Base-by-base conservation (phyloP, 2,329 filamentous ascomycete genomes). In the Neobulgaria alba region DNA sequence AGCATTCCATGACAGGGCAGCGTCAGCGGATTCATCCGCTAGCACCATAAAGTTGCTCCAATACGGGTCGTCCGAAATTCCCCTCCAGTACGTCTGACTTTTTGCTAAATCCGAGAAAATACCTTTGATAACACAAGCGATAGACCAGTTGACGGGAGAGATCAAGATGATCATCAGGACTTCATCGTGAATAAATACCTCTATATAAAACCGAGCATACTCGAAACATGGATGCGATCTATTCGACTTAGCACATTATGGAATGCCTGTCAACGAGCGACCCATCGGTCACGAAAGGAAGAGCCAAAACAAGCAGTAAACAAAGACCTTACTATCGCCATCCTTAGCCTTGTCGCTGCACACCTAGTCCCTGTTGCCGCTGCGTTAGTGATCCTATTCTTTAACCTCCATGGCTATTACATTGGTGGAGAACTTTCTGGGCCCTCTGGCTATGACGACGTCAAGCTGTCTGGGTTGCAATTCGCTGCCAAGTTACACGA, bases 401-500 rank as follows among this genome's bases (percentile, higher is more conserved):
- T 46, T 14, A 46, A 46, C 34, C 32, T 14, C 15, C 36, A 31
- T n/a, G 40, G 44, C 5, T 42, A 36, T 14, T 47, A 47, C 23
- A 45, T 47, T 10, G 41, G 45, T 19, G 26, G 10, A 7, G 45
- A 45, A 15, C 36, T 47, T 12, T 5, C 9, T 8, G 38, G 45
- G 3, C 38, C 38, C 10, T 8, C 21, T 12, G 35, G 38, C 14
- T 10, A 41, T 12, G 45, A 47, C 21, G 36, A 19, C 9, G 15
- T 47, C 10, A 44, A 39, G 16, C 33, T 47, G 10, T 30, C 43
- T 10, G 38, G 31, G 10, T 26, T 47, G 3, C 45, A 47, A 31
- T 29, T 47, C 29, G 45, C 41, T 33, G 38, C 45, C 4, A 47
- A 47, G 14, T 21, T 41, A 19, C 34, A 29, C n/a, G 45, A 47